Base-by-base conservation (phyloP, 495 filamentous ascomycete species). In the Annulohypoxylon maeteangense region DNA sequence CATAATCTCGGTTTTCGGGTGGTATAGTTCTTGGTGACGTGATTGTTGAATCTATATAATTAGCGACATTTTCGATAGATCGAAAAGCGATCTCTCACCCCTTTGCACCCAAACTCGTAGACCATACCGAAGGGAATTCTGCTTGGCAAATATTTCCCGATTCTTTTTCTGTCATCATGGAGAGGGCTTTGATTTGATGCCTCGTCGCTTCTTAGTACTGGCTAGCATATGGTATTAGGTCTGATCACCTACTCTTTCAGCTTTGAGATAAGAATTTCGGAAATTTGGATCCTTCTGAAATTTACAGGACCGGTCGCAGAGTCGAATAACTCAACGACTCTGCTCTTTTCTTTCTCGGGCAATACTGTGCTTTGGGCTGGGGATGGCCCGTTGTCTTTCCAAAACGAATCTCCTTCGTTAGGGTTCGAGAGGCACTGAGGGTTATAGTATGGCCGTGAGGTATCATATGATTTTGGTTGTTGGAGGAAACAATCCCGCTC, bases 141-240 rank as follows among this genome's bases (percentile, higher is more conserved):
- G 59, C 14, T 25, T 45, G 42, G 1, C 32, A 53, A 53, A 63
- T 58, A 27, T 42, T 18, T 25, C 66, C 66, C n/a, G 44, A 57
- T 34, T 69, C 66, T 40, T 69, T 69, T 51, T 69, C 66, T 25
- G 48, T 45, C 66, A 69, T 69, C 59, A 69, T 69, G 7, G 66
- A 48, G 11, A 69, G 59, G 18, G 59, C 66, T 29, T 63, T 50
- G 7, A 1, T 47, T 58, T 69, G 66, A 58, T 69, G 44, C 31
- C 66, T 69, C 16, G 23, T 1, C 34, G 0, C 2, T 42, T 50
- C 6, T 62, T 40, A 68, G 48, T 32, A 31, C 8, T 6, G 4
- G 36, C 14, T n/a, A 31, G 14, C 18, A 44, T 34, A 40, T 1
- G 2, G 0, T 20, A 22, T 10, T 11, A 16, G 7, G 16, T 25